Conservation (phyloP, 2,329 filamentous ascomycete genomes). For the Aspergillus neotritici region DNA sequence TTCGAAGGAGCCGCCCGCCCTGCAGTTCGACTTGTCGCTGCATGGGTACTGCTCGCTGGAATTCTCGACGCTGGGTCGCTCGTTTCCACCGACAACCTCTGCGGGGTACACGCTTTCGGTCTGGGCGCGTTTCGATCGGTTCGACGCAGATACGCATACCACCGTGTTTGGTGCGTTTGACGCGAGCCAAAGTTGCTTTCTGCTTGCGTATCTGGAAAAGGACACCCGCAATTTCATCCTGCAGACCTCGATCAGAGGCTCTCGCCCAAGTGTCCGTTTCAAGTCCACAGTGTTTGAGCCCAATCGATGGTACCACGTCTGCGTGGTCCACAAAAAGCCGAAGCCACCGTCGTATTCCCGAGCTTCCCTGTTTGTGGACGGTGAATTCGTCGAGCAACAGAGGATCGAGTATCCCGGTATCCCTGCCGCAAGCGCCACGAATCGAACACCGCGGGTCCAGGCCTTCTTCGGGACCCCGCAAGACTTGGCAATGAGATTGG, state of each 20-base stretch:
- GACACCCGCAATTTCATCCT: constrained; percentile 92
- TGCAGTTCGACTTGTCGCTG: constrained; percentile 88
- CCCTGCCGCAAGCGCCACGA: constrained; percentile 58
- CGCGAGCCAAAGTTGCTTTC: constrained; percentile 82
- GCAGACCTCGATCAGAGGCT: constrained; percentile 85
- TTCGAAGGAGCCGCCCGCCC: constrained; percentile 73
- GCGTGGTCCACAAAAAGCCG: constrained; percentile 73
- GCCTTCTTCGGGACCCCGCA: constrained; percentile 90
- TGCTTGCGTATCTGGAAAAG: constrained; percentile 88
- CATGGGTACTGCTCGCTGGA: constrained; percentile 88
- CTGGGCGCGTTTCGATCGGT: constrained; percentile 84
- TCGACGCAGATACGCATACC: constrained; percentile 79
- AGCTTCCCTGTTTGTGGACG: constrained; percentile 84
- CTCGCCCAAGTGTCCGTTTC: constrained; percentile 86
- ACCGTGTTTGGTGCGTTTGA: constrained; percentile 96
- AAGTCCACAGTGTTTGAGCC: constrained; percentile 73
- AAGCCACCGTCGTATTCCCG: constrained; percentile 71
- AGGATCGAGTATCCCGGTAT: constrained; percentile 80
- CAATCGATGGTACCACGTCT: constrained; percentile 87
- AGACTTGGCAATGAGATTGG: constrained; percentile 72
- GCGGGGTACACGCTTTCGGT: constrained; percentile 81
- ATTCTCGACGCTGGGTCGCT: constrained; percentile 72
- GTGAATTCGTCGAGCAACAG: constrained; percentile 87
- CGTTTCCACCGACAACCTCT: constrained; percentile 76
- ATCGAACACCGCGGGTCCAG: constrained; percentile 60